Evolutionary conservation across 2,329 filamentous ascomycete genomes (phyloP), one percentile per base, ranked within the genome.

Genomic region (Claviceps capensis): DNA sequence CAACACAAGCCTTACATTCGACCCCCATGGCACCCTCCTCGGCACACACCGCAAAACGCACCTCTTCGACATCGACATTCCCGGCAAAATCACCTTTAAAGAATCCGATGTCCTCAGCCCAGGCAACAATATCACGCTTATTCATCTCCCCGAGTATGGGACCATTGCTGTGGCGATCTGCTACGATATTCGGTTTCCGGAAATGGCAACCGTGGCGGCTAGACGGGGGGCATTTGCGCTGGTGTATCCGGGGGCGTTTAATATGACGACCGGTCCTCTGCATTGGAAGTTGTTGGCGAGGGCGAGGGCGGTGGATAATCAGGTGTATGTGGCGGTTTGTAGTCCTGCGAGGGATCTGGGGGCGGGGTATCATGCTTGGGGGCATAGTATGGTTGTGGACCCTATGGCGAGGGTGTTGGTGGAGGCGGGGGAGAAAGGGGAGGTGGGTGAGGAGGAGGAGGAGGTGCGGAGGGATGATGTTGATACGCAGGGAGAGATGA

Each of bases 21-120:
- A 76, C 0, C 90, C 89, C 0, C 71, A 76, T 9, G 93, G 93
- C 4, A 66, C 76, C n/a, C 74, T 96, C 48, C 75, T 98, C n/a
- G 88, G 82, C 5, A 87, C 83, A 2, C 90, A 97, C 67, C 81
- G 93, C 60, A 98, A 98, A 72, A 83, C 93, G 44, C 93, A 98
- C 69, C 77, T 98, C 44, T 98, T 98, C 68, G 93, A 97, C 69
- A 98, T 98, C 61, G 85, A 95, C 66, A 97, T 98, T 57, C 93
- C 93, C 0, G 91, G 89, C 56, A 90, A 90, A 72, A 95, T 98
- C 67, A 84, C 72, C 13, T 98, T 98, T 71, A 80, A 79, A 57
- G 93, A 98, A 70, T 89, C 84, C 50, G 90, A 96, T 56, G 88
- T 96, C 41, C 77, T 98, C 37, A 85, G 80, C 22, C 83, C 91